phyloP scores from a whole-genome alignment of 768 basidiomycete genomes.

The Pulveroboletus sp. region DNA sequence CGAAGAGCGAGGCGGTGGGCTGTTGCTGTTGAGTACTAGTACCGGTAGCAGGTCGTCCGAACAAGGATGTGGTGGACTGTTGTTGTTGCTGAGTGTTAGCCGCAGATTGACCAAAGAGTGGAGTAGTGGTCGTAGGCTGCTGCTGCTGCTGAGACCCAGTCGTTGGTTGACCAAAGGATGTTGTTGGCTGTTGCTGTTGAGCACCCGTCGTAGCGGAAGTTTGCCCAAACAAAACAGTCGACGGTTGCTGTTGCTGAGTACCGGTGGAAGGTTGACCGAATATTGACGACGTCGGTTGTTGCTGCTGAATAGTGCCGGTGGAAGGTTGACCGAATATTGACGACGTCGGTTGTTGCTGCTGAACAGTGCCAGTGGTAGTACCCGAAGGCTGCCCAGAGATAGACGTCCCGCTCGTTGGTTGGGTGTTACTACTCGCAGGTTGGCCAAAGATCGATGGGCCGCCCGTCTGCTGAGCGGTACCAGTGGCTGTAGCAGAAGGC shows the following conservation, averaged over 20 bases:
- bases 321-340: constrained; percentile 37
- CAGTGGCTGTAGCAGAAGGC: not conserved
- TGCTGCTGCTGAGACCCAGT: constrained; percentile 33
- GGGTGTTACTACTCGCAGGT: constrained; percentile 9
- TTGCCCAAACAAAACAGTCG: constrained; percentile 22
- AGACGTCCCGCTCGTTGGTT: not conserved
- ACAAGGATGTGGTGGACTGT: constrained; percentile 22
- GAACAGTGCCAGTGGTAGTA: not conserved
- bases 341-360: constrained; percentile 21
- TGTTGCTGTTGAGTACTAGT: constrained; percentile 35
- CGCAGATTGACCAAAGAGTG: constrained; percentile 23
- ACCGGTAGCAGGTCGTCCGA: too few species aligned
- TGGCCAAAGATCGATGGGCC: not conserved
- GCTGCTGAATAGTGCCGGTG: constrained; percentile 10
- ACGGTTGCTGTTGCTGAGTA: constrained; percentile 23
- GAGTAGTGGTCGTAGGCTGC: constrained; percentile 19
- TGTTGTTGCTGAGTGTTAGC: constrained; percentile 20
- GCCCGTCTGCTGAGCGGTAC: not conserved
- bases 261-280: constrained; percentile 11
- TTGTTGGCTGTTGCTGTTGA: constrained; percentile 32
- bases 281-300: constrained; percentile 5
- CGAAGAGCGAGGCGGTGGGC: constrained; percentile 24
- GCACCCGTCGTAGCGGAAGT: not conserved
- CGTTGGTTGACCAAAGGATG: constrained; percentile 34
- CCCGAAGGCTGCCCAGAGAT: constrained; percentile 2